Conservation (phyloP, 1,284 basidiomycete genomes). For the Ganoderma boninense region DNA sequence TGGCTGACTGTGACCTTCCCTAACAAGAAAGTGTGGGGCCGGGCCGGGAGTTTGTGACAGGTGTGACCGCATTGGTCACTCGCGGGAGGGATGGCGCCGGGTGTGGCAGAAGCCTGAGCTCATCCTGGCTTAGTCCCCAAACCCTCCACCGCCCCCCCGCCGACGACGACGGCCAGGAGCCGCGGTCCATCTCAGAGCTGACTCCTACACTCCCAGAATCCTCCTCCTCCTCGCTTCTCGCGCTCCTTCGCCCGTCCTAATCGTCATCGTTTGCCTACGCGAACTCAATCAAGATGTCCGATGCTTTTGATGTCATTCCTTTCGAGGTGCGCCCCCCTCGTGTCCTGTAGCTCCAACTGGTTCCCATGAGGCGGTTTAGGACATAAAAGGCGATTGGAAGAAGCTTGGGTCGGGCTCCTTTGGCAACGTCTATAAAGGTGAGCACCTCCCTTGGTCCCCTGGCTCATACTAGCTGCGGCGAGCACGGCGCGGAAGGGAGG, state of each 20-base stretch:
- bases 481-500: background rate
- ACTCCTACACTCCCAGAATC: background rate
- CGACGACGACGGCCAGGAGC: slow-evolving; percentile 29
- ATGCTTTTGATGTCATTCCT: slow-evolving; percentile 86
- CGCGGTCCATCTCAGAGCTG: slow-evolving; percentile 12
- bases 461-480: background rate
- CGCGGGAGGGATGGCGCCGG: slow-evolving; percentile 11
- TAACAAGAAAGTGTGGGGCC: background rate
- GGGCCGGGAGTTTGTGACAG: slow-evolving; percentile 18
- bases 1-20: slow-evolving; percentile 4
- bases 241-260: background rate
- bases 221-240: background rate
- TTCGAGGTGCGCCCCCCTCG: slow-evolving; percentile 63
- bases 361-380: slow-evolving; percentile 53
- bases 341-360: slow-evolving; percentile 6
- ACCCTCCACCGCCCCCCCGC: slow-evolving; percentile 23
- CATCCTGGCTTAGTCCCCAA: slow-evolving; percentile 20
- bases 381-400: slow-evolving; percentile 89
- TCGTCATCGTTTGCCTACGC: background rate
- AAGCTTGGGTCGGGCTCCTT: slow-evolving; percentile 92
- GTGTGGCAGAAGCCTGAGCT: slow-evolving; percentile 20
- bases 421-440: slow-evolving; percentile 92
- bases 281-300: slow-evolving; percentile 45
- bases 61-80: slow-evolving; percentile 23
- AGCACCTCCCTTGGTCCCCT: slow-evolving; percentile 5